Conservation (phyloP, 163 green algal species). For the Chlorella variabilis region DNA sequence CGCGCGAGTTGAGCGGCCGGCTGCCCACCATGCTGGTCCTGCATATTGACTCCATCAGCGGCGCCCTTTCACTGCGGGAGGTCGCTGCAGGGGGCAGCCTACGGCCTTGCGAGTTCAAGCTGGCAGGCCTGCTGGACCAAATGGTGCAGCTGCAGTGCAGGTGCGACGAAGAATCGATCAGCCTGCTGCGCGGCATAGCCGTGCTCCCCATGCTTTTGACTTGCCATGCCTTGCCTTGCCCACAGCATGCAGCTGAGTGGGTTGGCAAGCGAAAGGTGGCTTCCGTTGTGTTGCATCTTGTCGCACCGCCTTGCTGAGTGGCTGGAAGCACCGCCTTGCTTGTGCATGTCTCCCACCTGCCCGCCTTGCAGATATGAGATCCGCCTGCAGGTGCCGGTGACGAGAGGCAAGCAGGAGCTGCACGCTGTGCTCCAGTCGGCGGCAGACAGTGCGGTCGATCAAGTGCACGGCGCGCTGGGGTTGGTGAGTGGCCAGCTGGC, state of each 20-base stretch:
- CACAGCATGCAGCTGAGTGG: too few species aligned
- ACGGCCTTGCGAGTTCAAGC: constrained; percentile 21
- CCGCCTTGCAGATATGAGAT: constrained; percentile 1
- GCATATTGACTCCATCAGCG: constrained; percentile 37
- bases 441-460: not conserved
- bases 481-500: constrained; percentile 16
- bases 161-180: not conserved
- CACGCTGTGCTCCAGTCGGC: constrained; percentile 12
- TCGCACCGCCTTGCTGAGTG: too few species aligned
- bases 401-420: constrained; percentile 14
- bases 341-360: too few species aligned
- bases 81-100: not conserved
- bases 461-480: not conserved
- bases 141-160: constrained; percentile 28
- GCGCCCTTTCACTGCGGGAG: constrained; percentile 13
- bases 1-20: not conserved
- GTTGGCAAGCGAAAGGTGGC: too few species aligned
- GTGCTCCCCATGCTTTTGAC: too few species aligned
- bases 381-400: constrained; percentile 11
- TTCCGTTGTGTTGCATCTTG: too few species aligned
- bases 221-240: too few species aligned
- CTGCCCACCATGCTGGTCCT: constrained; percentile 32
- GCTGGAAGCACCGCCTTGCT: too few species aligned
- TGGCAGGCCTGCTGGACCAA: constrained; percentile 2
- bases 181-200: too few species aligned